Evolutionary conservation across 305 asterid genomes (phyloP).

Genomic region (Fraxinus paxiana): DNA sequence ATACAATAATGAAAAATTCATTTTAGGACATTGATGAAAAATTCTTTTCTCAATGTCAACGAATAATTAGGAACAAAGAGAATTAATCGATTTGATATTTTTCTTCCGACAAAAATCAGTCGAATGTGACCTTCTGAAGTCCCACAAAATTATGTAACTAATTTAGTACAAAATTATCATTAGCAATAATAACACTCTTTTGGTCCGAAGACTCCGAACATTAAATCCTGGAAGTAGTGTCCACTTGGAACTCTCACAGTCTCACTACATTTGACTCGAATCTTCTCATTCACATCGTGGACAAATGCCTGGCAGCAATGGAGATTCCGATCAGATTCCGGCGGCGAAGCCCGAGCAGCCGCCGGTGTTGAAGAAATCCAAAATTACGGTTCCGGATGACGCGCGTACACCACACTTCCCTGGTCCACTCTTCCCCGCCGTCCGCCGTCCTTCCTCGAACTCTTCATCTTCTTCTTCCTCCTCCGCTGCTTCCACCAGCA

Average conservation of each 20-base stretch:
- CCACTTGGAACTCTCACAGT: background rate
- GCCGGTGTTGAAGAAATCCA: conserved; percentile 61
- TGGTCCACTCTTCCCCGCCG: conserved; percentile 56
- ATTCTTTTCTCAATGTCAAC: background rate
- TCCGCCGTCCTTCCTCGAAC: conserved; percentile 50
- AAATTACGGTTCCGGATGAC: conserved; percentile 39
- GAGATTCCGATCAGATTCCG: conserved; percentile 32
- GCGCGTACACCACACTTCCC: conserved; percentile 42
- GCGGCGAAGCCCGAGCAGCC: conserved; percentile 43
- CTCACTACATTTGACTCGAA: background rate
- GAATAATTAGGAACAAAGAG: background rate
- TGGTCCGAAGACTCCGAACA: background rate
- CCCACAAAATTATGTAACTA: background rate
- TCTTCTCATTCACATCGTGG: background rate
- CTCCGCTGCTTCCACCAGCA: conserved; percentile 13
- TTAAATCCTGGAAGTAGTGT: background rate
- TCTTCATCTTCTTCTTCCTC: conserved; percentile 33
- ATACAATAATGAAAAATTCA: background rate
- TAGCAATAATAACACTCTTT: background rate
- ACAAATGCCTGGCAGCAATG: conserved; percentile 40
- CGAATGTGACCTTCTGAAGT: background rate
- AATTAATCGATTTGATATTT: background rate
- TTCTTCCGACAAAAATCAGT: background rate
- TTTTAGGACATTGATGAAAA: too few relatives aligned
- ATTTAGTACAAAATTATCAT: background rate